These are phyloP conservation scores for Neoscytalidium dimidiatum DNA, from an alignment of 2,329 filamentous ascomycete genomes.

Conservation along the genomic window DNA sequence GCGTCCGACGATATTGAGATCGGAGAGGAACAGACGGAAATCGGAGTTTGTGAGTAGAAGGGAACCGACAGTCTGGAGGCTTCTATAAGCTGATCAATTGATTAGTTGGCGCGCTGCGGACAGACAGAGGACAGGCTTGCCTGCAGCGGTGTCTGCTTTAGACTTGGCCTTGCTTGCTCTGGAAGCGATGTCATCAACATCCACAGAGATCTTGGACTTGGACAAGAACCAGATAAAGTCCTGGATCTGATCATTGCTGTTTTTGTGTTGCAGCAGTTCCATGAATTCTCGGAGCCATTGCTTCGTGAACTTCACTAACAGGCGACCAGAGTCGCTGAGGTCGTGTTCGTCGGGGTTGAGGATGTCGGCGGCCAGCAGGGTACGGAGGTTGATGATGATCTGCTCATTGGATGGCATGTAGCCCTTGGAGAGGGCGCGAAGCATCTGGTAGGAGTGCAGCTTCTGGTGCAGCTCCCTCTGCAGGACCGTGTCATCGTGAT, in stretches of 20 bases:
- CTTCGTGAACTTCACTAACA: constrained; percentile 70
- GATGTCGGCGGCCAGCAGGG: constrained; percentile 73
- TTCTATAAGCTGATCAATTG: constrained; percentile 66
- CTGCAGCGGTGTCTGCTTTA: constrained; percentile 71
- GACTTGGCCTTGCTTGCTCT: constrained; percentile 64
- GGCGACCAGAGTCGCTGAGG: constrained; percentile 75
- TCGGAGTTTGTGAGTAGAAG: constrained; percentile 88
- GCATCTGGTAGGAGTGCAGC: constrained; percentile 90
- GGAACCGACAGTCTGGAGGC: constrained; percentile 78
- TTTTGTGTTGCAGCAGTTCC: constrained; percentile 80
- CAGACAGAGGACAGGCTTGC: constrained; percentile 44
- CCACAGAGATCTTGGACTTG: constrained; percentile 70
- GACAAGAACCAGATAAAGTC: constrained; percentile 86
- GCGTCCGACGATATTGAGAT: constrained; percentile 74
- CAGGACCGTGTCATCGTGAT: constrained; percentile 76
- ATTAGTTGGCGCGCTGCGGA: constrained; percentile 24
- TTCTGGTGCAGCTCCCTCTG: constrained; percentile 83
- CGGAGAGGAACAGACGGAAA: constrained; percentile 82
- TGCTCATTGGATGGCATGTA: constrained; percentile 94
- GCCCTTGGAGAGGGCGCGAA: constrained; percentile 76
- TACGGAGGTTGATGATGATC: constrained; percentile 74
- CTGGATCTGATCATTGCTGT: constrained; percentile 80
- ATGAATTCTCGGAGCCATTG: constrained; percentile 79
- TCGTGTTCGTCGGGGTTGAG: constrained; percentile 74
- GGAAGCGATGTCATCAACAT: constrained; percentile 63